phyloP scores from a whole-genome alignment of 2,329 filamentous ascomycete species.

The Fusarium coffeatum region DNA sequence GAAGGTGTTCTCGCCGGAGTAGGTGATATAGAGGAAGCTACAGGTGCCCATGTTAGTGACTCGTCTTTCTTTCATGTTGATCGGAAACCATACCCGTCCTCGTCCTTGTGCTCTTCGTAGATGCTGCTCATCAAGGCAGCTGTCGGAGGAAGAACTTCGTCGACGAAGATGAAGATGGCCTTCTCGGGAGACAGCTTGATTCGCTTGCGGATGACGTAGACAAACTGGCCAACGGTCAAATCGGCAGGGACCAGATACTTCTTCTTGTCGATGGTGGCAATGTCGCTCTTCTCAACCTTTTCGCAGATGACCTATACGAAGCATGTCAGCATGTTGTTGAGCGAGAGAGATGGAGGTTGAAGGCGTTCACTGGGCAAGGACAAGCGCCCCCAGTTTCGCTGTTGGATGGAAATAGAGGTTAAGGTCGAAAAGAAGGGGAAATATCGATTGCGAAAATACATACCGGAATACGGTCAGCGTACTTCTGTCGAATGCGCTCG shows the following conservation, averaged over 20 bases:
- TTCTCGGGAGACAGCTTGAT: slow-evolving; percentile 99
- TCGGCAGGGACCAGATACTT: slow-evolving; percentile 99
- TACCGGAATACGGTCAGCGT: slow-evolving; percentile 97
- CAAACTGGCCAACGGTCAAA: slow-evolving; percentile 98
- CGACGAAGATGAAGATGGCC: slow-evolving; percentile 99
- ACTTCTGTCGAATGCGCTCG: slow-evolving; percentile 99
- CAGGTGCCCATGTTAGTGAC: slow-evolving; percentile 30
- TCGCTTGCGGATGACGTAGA: slow-evolving; percentile 99
- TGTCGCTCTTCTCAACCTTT: slow-evolving; percentile 99
- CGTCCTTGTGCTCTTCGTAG: slow-evolving; percentile 98
- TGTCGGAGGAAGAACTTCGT: slow-evolving; percentile 95
- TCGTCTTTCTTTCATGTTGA: not conserved
- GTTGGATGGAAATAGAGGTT: not conserved
- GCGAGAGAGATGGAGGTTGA: not conserved
- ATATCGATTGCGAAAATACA: slow-evolving; percentile 55
- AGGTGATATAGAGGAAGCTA: slow-evolving; percentile 98
- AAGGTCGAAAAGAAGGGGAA: not conserved
- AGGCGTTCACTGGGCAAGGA: slow-evolving; percentile 39
- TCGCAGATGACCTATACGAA: slow-evolving; percentile 90
- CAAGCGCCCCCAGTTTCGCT: slow-evolving; percentile 8
- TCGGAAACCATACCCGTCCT: slow-evolving; percentile 68
- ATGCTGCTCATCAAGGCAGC: slow-evolving; percentile 99
- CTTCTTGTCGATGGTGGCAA: slow-evolving; percentile 99
- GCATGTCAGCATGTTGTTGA: slow-evolving; percentile 82
- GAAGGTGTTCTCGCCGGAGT: slow-evolving; percentile 99